phyloP scores from a whole-genome alignment of 2,329 filamentous ascomycete genomes.

The Fusarium ramigenum region DNA sequence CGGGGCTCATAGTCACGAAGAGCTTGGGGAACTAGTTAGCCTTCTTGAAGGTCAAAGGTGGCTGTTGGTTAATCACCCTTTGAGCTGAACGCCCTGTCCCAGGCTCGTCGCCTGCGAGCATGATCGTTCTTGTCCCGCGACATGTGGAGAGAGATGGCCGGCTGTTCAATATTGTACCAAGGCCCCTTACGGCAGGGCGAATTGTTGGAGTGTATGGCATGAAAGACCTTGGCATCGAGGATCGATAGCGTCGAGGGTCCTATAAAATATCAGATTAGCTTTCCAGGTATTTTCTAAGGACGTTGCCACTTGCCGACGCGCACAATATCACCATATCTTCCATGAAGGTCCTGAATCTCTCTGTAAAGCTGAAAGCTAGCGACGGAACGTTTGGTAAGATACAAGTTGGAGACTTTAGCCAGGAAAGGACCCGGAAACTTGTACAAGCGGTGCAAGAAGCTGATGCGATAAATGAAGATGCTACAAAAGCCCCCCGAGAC shows the following conservation, averaged over 20 bases:
- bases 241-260: not conserved
- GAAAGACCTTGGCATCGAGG: not conserved
- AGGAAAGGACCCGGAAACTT: not conserved
- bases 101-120: not conserved
- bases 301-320: not conserved
- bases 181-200: not conserved
- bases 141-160: not conserved
- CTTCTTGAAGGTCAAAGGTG: too few species aligned
- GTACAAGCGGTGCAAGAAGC: not conserved
- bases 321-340: not conserved
- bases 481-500: not conserved
- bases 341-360: not conserved
- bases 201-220: not conserved
- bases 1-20: not conserved
- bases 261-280: fast-evolving
- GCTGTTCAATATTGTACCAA: not conserved
- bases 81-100: not conserved
- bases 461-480: not conserved
- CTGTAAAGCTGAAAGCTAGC: not conserved
- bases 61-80: fast-evolving
- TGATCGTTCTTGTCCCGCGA: not conserved
- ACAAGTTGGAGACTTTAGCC: not conserved
- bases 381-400: not conserved
- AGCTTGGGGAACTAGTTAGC: not conserved
- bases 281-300: not conserved